Base-by-base conservation (phyloP, 305 asterid genomes). In the Fraxinus greggii region DNA sequence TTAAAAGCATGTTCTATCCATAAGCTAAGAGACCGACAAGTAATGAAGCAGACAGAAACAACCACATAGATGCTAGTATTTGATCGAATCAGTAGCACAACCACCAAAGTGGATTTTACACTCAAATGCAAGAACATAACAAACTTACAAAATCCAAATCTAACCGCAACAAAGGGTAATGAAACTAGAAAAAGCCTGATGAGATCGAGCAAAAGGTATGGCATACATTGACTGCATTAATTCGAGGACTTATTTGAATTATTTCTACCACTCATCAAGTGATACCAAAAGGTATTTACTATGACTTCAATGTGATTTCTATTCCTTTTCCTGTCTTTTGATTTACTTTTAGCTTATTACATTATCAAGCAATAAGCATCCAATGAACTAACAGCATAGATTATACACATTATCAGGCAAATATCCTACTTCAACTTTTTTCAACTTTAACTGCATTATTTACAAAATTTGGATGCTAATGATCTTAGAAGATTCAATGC, bases 121-220 rank as follows among this genome's bases (percentile, higher is more conserved):
- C 79, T 74, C 72, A 40, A 33, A 28, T 78, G 31, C 12, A 40
- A 21, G 32, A 77, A 77, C 28, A 79, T 35, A 19, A 35, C 45
- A 79, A 42, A 76, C 77, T 40, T 35, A 45, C 23, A 36, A 69
- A 78, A 76, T 63, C 38, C 36, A 23, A 54, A 33, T 83, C 40
- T 9, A 7, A 10, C 19, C 59, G 1, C 12, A 13, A 40, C 17
- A 21, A 28, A 36, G 32, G 1, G 21, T 3, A 38, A 21, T 19
- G 35, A 19, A 36, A 36, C 21, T 26, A 75, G 35, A 40, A 33
- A 15, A 75, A 9, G 78, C n/a, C 31, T 75, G 45, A 36, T 23
- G 36, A 19, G 13, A 2, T 36, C 61, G 10, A 38, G 29, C 59
- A 19, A 38, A 38, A 72, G 59, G 72, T n/a, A 28, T 21, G 26